phyloP scores from a whole-genome alignment of 768 basidiomycete species.

The Mrakia blollopis region DNA sequence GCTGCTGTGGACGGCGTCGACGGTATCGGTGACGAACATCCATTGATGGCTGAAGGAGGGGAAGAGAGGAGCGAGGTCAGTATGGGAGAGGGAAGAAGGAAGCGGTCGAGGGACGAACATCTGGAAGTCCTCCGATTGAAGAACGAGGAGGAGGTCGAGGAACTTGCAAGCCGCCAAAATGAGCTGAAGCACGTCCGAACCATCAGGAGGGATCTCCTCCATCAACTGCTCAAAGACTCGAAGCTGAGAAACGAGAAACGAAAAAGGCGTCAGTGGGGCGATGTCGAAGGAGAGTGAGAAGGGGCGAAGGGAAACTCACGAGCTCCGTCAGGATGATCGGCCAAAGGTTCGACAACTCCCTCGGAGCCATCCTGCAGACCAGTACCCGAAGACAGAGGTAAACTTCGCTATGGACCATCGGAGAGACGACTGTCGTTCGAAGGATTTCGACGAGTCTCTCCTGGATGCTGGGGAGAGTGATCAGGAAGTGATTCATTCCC shows the following conservation, averaged over 20 bases:
- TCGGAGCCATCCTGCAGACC: constrained; percentile 80
- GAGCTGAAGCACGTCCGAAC: constrained; percentile 75
- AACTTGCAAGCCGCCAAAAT: constrained; percentile 89
- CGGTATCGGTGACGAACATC: constrained; percentile 97
- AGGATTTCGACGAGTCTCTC: constrained; percentile 93
- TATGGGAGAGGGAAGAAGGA: not conserved
- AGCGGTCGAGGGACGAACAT: constrained; percentile 54
- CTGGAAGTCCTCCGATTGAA: constrained; percentile 97
- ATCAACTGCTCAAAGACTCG: constrained; percentile 83
- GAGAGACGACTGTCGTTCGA: constrained; percentile 64
- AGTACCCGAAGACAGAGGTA: constrained; percentile 89
- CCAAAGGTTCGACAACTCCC: constrained; percentile 94
- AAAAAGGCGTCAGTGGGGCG: not conserved
- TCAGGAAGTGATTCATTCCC: constrained; percentile 85
- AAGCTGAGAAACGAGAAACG: constrained; percentile 59
- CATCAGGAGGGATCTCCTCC: constrained; percentile 64
- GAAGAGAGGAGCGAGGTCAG: not conserved
- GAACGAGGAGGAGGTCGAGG: constrained; percentile 79
- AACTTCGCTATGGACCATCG: constrained; percentile 80
- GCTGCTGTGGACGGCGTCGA: constrained; percentile 85
- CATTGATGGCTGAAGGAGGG: constrained; percentile 72
- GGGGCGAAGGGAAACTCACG: constrained; percentile 50
- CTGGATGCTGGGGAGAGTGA: constrained; percentile 86
- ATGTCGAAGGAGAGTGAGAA: not conserved
- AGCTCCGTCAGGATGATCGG: constrained; percentile 90